Percentiles rank a stretch among this genome's conserved stretches.
Conservation (phyloP, 495 filamentous ascomycete genomes). For the Apodospora peruviana region DNA sequence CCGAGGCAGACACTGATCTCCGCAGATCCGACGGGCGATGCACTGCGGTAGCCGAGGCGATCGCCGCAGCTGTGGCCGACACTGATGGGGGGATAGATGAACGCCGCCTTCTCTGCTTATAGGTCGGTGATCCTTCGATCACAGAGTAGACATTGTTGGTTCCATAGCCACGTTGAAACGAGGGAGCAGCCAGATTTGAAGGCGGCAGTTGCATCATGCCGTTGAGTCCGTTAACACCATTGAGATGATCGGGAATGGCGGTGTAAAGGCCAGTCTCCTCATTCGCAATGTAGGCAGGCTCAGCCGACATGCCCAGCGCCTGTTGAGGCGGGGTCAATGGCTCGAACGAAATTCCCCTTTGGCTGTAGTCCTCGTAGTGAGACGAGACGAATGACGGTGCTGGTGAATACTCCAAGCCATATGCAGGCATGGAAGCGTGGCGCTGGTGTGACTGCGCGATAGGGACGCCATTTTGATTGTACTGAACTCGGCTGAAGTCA, state of each 20-base stretch:
- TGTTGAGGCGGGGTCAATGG: slow-evolving; percentile 94
- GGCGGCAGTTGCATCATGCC: slow-evolving; percentile 88
- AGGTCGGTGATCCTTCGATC: slow-evolving; percentile 95
- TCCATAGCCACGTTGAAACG: slow-evolving; percentile 70
- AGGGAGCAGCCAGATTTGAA: slow-evolving; percentile 71
- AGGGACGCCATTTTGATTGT: slow-evolving; percentile 86
- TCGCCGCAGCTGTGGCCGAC: slow-evolving; percentile 56
- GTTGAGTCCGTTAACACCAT: slow-evolving; percentile 56
- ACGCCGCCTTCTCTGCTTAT: slow-evolving; percentile 91
- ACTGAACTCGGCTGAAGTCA: slow-evolving; percentile 68
- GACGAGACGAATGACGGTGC: slow-evolving; percentile 97
- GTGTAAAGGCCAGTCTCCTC: slow-evolving; percentile 95
- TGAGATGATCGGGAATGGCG: slow-evolving; percentile 76
- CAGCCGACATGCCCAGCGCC: slow-evolving; percentile 65
- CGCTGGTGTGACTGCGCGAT: slow-evolving; percentile 77
- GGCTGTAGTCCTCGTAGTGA: slow-evolving; percentile 95
- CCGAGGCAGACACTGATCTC: slow-evolving; percentile 84
- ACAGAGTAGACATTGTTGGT: slow-evolving; percentile 84
- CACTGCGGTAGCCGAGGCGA: slow-evolving; percentile 47
- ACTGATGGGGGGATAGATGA: slow-evolving; percentile 82
- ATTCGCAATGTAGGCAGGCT: slow-evolving; percentile 95
- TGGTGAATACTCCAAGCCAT: slow-evolving; percentile 89
- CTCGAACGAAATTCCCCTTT: slow-evolving; percentile 91
- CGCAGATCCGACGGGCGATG: slow-evolving; percentile 80
- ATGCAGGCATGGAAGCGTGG: slow-evolving; percentile 94